Base-by-base conservation (phyloP, 192 early-diverging fungal species). In the Coemansia sp. region DNA sequence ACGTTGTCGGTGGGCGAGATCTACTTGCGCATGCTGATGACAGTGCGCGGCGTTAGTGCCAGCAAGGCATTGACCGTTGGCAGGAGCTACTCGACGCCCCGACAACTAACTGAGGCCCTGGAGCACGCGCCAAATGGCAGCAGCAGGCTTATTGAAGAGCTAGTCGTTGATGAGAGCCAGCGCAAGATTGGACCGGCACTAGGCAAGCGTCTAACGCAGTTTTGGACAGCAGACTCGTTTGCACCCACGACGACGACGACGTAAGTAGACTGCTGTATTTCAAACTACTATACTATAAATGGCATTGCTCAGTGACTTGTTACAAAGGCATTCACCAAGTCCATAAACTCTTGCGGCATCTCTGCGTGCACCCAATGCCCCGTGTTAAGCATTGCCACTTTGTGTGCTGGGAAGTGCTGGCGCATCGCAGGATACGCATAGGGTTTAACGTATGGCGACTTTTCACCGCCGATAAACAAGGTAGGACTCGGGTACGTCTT, bases 331-430 rank as follows among this genome's bases (percentile, higher is more conserved):
- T 71, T 81, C 0, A 92, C 86, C 1, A 87, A 40, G 6, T 76
- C 60, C 47, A 87, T 64, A 62, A 92, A 92, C 62, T 90, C 89
- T 4, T 80, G 73, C 22, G 91, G 89, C 68, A 84, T 89, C 71
- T 92, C 88, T 0, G 89, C 85, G 73, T 92, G 91, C n/a, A 90
- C 90, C 96, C 96, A 98, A 70, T 98, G 96, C 0, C 95, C 95
- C 19, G 94, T 87, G 49, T 97, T 88, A 20, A 98, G 67, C 57
- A 81, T 77, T 12, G 71, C 72, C 24, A 97, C 61, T 59, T 84
- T 64, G 4, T 87, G 71, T 20, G 90, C 70, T 1, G 97, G 94
- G 67, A 98, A 98, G 43, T 87, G 85, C 11, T 62, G 40, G 43
- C 74, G 57, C 61, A 98, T 96, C 12, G 45, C 63, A 9, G 85